phyloP scores from a whole-genome alignment of 805 yeast species.

The Ascoidea rubescens region DNA sequence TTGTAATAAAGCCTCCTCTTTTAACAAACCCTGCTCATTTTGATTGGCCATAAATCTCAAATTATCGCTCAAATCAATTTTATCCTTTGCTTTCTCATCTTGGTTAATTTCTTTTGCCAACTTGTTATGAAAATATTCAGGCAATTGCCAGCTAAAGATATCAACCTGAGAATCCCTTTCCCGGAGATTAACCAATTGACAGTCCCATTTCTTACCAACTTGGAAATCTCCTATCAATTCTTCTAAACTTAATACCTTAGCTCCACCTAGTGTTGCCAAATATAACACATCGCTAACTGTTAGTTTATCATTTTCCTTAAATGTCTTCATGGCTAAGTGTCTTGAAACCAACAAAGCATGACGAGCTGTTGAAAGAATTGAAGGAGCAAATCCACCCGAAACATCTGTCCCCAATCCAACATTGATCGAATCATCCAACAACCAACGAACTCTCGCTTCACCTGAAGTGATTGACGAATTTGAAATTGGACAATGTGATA shows the following conservation, averaged over 20 bases:
- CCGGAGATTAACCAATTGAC: slow-evolving; percentile 58
- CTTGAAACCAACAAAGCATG: slow-evolving; percentile 63
- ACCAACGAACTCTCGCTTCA: slow-evolving; percentile 66
- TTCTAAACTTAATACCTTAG: slow-evolving; percentile 50
- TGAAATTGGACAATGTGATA: slow-evolving; percentile 89
- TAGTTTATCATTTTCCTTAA: slow-evolving; percentile 31
- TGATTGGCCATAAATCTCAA: background rate
- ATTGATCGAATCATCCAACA: slow-evolving; percentile 50
- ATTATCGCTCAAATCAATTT: background rate
- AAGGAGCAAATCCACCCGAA: slow-evolving; percentile 63
- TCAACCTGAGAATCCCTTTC: slow-evolving; percentile 49
- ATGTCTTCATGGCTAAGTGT: slow-evolving; percentile 47
- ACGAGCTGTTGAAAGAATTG: slow-evolving; percentile 49
- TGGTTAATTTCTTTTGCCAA: background rate
- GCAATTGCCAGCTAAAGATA: slow-evolving; percentile 61
- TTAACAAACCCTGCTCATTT: background rate
- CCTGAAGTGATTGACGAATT: slow-evolving; percentile 85
- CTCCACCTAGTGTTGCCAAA: slow-evolving; percentile 86
- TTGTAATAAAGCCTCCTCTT: slow-evolving; percentile 1
- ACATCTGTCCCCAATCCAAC: slow-evolving; percentile 77
- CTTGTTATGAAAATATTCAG: slow-evolving; percentile 15
- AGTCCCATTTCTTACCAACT: slow-evolving; percentile 73
- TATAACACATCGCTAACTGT: slow-evolving; percentile 59
- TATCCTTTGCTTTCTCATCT: slow-evolving; percentile 7
- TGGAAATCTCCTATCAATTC: slow-evolving; percentile 54